These are phyloP conservation scores for Fraxinus sp. DNA, from an alignment of 305 asterid species.

Conservation along the genomic window DNA sequence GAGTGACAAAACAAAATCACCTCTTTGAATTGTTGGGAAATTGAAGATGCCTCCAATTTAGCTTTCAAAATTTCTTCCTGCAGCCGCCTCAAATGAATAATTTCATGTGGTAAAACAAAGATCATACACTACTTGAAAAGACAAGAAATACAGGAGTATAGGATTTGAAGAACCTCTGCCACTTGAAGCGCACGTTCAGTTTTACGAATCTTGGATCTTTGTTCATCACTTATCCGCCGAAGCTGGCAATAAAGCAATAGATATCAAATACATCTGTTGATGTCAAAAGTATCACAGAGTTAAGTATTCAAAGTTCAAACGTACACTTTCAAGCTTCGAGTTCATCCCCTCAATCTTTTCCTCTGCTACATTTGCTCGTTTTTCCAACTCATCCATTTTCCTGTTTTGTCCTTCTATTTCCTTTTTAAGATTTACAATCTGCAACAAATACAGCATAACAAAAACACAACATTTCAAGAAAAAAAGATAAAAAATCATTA, in stretches of 20 bases:
- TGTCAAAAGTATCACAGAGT: background rate
- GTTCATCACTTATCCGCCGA: conserved; percentile 40
- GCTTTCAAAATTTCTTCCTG: conserved; percentile 56
- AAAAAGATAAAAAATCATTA: background rate
- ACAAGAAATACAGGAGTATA: background rate
- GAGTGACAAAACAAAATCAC: conserved; percentile 24
- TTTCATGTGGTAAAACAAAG: conserved; percentile 13
- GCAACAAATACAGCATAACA: conserved; percentile 12
- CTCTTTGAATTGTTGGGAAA: conserved; percentile 37
- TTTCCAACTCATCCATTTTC: conserved; percentile 36
- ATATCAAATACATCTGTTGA: background rate
- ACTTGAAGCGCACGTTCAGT: conserved; percentile 42
- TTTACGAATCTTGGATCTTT: conserved; percentile 39
- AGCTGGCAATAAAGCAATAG: conserved; percentile 33
- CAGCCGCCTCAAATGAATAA: conserved; percentile 18
- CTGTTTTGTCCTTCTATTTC: conserved; percentile 41
- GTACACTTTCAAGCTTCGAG: conserved; percentile 45
- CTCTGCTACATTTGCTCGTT: conserved; percentile 36
- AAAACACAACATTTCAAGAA: background rate
- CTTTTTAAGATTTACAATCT: conserved; percentile 41
- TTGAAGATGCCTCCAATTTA: conserved; percentile 43
- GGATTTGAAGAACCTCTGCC: conserved; percentile 42
- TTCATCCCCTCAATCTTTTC: conserved; percentile 37
- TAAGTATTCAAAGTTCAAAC: conserved; percentile 3
- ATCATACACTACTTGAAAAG: background rate